Evolutionary conservation across 2,329 filamentous ascomycete species (phyloP), one percentile per base, ranked within the genome.

Genomic region (Ceratocystis huliohia): DNA sequence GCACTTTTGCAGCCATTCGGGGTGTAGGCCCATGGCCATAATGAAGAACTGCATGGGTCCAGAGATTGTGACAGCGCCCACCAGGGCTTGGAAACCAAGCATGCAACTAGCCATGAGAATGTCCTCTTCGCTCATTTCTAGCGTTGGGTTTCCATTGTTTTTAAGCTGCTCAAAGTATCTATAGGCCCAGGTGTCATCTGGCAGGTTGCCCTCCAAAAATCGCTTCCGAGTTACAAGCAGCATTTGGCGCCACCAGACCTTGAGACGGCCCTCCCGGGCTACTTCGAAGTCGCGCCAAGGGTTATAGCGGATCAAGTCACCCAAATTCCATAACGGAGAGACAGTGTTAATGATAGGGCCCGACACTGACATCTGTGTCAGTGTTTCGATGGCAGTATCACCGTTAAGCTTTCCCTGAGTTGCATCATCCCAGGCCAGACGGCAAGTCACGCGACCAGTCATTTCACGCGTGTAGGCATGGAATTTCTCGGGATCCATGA

Each of bases 11-110:
- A 82, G 78, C 77, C 81, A 82, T 69, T 79, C 76, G 0, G 81
- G 81, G 69, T 82, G 77, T 69, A 81, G 73, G 28, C 76, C 75
- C 80, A 82, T 80, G 65, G 77, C 76, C 79, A 81, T 80, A 63
- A 80, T 69, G 72, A 81, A 81, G 73, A 80, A 81, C 71, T 80
- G 78, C 70, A 80, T 71, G 7, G 79, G 79, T 1, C 79, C 79
- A 13, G 75, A 76, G 66, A 81, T 78, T 8, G 79, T 81, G 41
- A 81, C 75, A 8, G 81, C 78, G 6, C 80, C 79, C 13, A 81
- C 79, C 5, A 81, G 75, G 65, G 79, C 80, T 70, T 81, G 74
- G 69, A 81, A 81, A 0, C 79, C 79, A 30, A 81, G 75, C 78
- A 80, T 81, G 70, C 79, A 81, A 64, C 77, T 77, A 6, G 78